These are phyloP conservation scores for Perilla frutescens DNA, from an alignment of 257 asterid species.

Conservation along the genomic window DNA sequence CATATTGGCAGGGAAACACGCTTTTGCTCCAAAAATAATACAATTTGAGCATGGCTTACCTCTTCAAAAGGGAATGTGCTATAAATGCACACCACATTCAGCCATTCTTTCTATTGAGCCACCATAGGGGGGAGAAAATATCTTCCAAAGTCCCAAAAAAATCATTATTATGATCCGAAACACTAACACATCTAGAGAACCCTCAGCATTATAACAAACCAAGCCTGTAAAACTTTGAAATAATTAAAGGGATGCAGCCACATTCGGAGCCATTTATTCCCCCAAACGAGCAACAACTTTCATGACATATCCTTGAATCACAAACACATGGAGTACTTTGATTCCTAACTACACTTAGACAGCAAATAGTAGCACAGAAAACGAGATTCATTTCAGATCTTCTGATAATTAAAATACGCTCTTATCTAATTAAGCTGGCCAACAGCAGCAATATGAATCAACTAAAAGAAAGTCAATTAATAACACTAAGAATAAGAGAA, in stretches of 20 bases:
- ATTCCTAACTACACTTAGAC: no score
- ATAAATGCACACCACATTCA: not conserved
- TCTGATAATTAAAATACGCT: not conserved
- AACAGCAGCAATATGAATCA: not conserved
- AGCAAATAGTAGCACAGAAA: no score
- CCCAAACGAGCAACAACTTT: slow-evolving; percentile 15
- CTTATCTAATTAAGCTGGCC: not conserved
- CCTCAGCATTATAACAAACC: not conserved
- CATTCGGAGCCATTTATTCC: slow-evolving; percentile 11
- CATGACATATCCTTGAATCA: not conserved
- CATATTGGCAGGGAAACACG: not conserved
- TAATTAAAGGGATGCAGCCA: not conserved
- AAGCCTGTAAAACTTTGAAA: not conserved
- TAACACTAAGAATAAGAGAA: not conserved
- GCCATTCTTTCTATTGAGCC: not conserved
- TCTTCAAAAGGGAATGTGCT: not conserved
- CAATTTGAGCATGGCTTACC: not conserved
- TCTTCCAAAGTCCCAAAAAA: not conserved
- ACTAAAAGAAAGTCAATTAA: not conserved
- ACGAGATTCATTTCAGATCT: no score
- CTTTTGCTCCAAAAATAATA: not conserved
- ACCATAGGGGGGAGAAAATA: not conserved
- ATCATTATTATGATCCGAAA: not conserved
- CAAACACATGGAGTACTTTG: no score
- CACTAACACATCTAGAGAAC: not conserved